Conservation (phyloP, 1,284 basidiomycete genomes). For the Moesziomyces parantarcticus region DNA sequence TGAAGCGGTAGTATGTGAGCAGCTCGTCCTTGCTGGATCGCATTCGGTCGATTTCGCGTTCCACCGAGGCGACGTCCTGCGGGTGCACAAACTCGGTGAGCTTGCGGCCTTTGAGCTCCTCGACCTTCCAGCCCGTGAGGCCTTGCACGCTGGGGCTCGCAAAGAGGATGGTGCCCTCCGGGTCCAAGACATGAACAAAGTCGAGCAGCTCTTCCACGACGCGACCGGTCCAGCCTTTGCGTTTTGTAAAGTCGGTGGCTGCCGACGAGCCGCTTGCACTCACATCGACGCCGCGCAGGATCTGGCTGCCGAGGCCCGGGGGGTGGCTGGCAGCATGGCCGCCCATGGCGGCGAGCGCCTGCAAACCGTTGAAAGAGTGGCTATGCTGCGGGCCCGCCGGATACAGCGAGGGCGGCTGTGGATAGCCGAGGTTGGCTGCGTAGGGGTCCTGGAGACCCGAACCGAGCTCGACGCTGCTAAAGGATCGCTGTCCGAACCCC, state of each 20-base stretch:
- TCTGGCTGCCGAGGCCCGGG: constrained; percentile 48
- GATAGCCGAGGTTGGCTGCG: constrained; percentile 17
- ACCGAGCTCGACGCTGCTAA: constrained; percentile 29
- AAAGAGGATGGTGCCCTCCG: constrained; percentile 51
- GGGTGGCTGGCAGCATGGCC: constrained; percentile 56
- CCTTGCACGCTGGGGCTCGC: constrained; percentile 52
- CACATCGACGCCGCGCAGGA: constrained; percentile 48
- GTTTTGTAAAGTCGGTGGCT: constrained; percentile 60
- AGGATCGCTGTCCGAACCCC: constrained; percentile 24
- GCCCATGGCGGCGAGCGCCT: constrained; percentile 30
- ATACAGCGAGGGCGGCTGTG: constrained; percentile 29
- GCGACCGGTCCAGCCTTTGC: constrained; percentile 60
- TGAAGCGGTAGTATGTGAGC: constrained; percentile 59
- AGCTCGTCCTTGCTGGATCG: constrained; percentile 48
- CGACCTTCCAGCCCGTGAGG: constrained; percentile 60
- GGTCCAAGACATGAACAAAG: constrained; percentile 61
- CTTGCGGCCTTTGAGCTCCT: constrained; percentile 55
- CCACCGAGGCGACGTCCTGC: constrained; percentile 55
- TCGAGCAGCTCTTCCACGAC: constrained; percentile 62
- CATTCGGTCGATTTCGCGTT: constrained; percentile 50
- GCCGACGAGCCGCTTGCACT: constrained; percentile 49
- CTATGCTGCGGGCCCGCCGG: constrained; percentile 29
- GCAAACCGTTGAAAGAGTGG: constrained; percentile 36
- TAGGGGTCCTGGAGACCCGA: constrained; percentile 11
- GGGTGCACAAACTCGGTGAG: constrained; percentile 57